Percentiles rank a stretch among this genome's conserved stretches.
Evolutionary conservation across 495 filamentous ascomycete genomes (phyloP).

Genomic region (Aspergillus bertholletiae): DNA sequence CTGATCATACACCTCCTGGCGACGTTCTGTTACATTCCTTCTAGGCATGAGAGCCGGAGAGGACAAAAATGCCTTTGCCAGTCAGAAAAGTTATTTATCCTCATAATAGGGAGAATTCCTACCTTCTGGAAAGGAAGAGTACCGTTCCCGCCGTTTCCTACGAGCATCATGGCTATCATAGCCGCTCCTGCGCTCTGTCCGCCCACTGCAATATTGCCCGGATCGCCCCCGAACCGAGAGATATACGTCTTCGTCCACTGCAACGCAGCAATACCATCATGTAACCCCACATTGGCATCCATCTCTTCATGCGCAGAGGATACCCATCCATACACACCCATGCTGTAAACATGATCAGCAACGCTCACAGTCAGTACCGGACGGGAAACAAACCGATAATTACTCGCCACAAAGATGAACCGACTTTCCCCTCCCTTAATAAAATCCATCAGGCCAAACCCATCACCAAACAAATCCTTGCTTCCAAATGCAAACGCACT

Average conservation of each 20-base stretch:
- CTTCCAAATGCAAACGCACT: neutral
- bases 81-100: neutral
- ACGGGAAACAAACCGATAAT: constrained; percentile 44
- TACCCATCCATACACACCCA: constrained; percentile 62
- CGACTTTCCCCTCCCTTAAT: neutral
- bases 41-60: constrained; percentile 44
- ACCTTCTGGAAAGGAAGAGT: constrained; percentile 48
- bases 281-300: constrained; percentile 3
- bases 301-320: constrained; percentile 34
- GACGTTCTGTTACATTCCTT: neutral
- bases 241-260: constrained; percentile 16
- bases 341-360: neutral
- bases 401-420: constrained; percentile 60
- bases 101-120: constrained; percentile 8
- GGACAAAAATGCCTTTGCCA: constrained; percentile 39
- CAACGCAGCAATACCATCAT: constrained; percentile 4
- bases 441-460: neutral
- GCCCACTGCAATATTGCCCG: constrained; percentile 9
- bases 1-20: constrained; percentile 51
- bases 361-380: neutral
- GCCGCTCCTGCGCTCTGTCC: constrained; percentile 11
- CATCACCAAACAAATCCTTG: constrained; percentile 1
- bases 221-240: constrained; percentile 10
- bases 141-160: constrained; percentile 20
- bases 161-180: constrained; percentile 25